Evolutionary conservation across 2,329 filamentous ascomycete genomes (phyloP), one percentile per base, ranked within the genome.

Genomic region (Neonectria sp.): DNA sequence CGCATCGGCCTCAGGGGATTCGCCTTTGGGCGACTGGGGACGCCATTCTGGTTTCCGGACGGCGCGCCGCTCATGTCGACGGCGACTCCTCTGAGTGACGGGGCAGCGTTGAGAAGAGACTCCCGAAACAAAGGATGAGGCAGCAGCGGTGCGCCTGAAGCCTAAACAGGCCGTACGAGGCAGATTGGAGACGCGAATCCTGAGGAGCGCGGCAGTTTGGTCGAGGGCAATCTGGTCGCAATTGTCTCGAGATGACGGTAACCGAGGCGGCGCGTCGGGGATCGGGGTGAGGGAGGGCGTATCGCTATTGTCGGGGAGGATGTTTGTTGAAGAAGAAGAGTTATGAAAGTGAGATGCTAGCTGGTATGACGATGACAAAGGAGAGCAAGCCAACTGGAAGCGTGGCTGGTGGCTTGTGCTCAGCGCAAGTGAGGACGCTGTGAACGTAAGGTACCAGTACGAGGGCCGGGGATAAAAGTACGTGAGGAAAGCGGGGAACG

Each of bases 61-160:
- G 81, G 80, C 52, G 81, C 80, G 46, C 80, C 81, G 75, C 82
- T 86, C 86, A 87, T 87, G n/a, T 55, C 79, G 71, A 60, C 48
- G 49, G 58, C 29, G 27, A 56, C 25, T 21, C 62, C 24, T 60
- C 55, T 43, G 43, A 45, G 49, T 24, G 31, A 57, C 40, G 55
- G 45, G 43, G 24, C 37, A 27, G 17, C 29, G 49, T 67, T 58
- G 46, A 53, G 21, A 29, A 4, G 49, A 65, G 63, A 56, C 52
- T 37, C 45, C 55, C 51, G 37, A 53, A 45, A 56, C 46, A 37
- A 31, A 55, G 55, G 49, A 37, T 31, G 55, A 70, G 66, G 58
- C 60, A 70, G 68, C 68, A 69, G 66, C 53, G 62, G 53, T 53
- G 64, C 33, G 58, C 63, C 55, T 29, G 35, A 40, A 43, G 45